phyloP scores from a whole-genome alignment of 805 yeast genomes.

The Candida yuanshanica region DNA sequence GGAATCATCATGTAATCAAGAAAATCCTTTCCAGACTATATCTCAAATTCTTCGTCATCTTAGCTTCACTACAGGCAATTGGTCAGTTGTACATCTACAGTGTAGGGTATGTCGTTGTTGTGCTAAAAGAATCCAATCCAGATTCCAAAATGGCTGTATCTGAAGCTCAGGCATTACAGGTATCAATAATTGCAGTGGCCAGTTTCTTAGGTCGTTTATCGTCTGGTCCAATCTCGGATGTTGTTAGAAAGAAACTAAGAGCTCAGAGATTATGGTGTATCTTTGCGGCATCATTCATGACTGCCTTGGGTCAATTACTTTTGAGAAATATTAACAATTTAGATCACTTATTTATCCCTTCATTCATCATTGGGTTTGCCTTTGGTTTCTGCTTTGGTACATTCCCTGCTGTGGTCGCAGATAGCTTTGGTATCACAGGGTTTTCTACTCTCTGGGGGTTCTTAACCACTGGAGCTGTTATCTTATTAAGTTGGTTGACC shows the following conservation, averaged over 20 bases:
- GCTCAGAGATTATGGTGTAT: constrained; percentile 66
- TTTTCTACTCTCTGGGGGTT: constrained; percentile 78
- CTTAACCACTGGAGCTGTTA: constrained; percentile 63
- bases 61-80: constrained; percentile 53
- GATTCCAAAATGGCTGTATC: constrained; percentile 27
- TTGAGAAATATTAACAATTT: constrained; percentile 32
- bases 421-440: constrained; percentile 57
- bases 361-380: constrained; percentile 54
- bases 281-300: constrained; percentile 32
- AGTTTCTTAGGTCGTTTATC: constrained; percentile 61
- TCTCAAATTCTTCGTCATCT: constrained; percentile 45
- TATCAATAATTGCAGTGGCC: constrained; percentile 56
- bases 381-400: constrained; percentile 72
- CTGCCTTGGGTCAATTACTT: constrained; percentile 32
- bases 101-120: constrained; percentile 65
- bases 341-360: constrained; percentile 40
- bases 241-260: constrained; percentile 42
- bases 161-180: constrained; percentile 63
- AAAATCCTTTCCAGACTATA: constrained; percentile 29
- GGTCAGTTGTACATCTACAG: constrained; percentile 72
- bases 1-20: constrained; percentile 22
- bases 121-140: constrained; percentile 31
- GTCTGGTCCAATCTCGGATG: constrained; percentile 64
- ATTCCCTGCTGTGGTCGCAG: constrained; percentile 72
- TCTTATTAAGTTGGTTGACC: constrained; percentile 48